phyloP scores from a whole-genome alignment of 2,329 filamentous ascomycete genomes.

The Monilinia polystroma region DNA sequence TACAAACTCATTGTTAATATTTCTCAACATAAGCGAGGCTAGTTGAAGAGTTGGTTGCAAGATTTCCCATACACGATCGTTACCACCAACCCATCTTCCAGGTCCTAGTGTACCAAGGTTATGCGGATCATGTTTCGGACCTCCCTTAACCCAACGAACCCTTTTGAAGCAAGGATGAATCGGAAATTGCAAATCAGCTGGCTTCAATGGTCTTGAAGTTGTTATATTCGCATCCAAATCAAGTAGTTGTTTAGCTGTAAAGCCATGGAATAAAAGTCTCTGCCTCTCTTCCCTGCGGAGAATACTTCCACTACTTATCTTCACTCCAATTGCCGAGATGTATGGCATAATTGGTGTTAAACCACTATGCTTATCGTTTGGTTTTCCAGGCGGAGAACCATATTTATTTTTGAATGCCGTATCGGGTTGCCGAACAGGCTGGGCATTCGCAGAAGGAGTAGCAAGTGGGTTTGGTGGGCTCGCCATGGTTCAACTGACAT shows the following conservation, averaged over 20 bases:
- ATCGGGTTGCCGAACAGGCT: background rate
- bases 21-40: background rate
- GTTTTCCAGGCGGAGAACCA: background rate
- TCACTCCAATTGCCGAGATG: background rate
- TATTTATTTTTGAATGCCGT: conserved; percentile 2
- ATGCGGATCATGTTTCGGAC: background rate
- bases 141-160: background rate
- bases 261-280: background rate
- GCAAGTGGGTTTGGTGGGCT: background rate
- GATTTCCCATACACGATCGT: conserved; percentile 9
- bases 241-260: conserved; percentile 15
- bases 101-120: background rate
- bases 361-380: conserved; percentile 6
- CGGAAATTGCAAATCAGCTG: background rate
- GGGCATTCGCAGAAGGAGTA: background rate
- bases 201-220: background rate
- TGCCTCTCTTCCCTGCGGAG: background rate
- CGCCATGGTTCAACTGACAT: background rate
- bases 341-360: background rate
- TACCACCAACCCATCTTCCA: background rate
- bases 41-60: conserved; percentile 7
- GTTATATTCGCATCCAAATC: conserved; percentile 17
- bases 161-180: background rate
- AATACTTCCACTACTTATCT: background rate
- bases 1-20: background rate